These are phyloP conservation scores for Suhomyces wounanorum DNA, from an alignment of 1,139 yeast genomes.

Conservation along the genomic window DNA sequence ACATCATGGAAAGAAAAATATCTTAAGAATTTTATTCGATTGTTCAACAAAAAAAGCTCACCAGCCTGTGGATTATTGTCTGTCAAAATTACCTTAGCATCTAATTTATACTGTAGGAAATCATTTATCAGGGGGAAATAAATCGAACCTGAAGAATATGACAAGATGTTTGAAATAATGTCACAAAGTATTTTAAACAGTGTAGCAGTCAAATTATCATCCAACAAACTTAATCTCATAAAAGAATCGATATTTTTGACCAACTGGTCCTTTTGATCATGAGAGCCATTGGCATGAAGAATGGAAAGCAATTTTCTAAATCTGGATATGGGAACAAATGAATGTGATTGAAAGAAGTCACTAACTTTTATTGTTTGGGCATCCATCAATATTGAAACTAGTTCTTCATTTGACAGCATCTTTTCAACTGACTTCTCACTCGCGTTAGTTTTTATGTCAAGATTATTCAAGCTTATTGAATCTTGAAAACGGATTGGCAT, in stretches of 20 bases:
- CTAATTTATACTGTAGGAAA: slow-evolving; percentile 14
- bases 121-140: slow-evolving; percentile 21
- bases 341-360: slow-evolving; percentile 12
- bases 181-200: slow-evolving; percentile 17
- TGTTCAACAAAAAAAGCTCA: slow-evolving; percentile 10
- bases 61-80: neutral
- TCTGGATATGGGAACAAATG: neutral
- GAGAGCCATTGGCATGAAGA: slow-evolving; percentile 1
- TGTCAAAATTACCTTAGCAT: slow-evolving; percentile 9
- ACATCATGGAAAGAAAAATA: slow-evolving; percentile 8
- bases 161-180: slow-evolving; percentile 14
- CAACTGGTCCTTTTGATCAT: neutral
- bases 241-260: slow-evolving; percentile 20
- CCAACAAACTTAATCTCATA: slow-evolving; percentile 21
- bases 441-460: slow-evolving; percentile 5
- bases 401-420: slow-evolving; percentile 13
- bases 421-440: neutral
- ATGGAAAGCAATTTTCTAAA: slow-evolving; percentile 5
- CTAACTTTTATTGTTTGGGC: slow-evolving; percentile 20
- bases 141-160: slow-evolving; percentile 12
- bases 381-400: slow-evolving; percentile 20
- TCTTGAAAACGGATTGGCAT: neutral
- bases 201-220: slow-evolving; percentile 18
- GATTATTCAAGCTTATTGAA: slow-evolving; percentile 7
- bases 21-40: slow-evolving; percentile 16